Evolutionary conservation across 805 yeast genomes (phyloP).

Genomic region (Hanseniaspora lindneri): DNA sequence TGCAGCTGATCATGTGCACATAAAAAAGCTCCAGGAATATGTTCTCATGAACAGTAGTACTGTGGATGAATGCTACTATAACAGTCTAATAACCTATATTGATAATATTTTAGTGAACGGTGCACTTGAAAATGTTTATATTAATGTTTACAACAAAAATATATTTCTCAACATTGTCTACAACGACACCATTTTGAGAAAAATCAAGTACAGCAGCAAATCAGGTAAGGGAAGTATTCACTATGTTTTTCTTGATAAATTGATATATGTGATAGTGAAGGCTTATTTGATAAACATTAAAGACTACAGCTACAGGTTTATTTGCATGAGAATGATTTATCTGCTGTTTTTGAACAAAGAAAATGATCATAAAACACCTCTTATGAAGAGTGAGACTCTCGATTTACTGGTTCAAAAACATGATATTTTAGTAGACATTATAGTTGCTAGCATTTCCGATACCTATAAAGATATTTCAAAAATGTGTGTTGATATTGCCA

Average conservation of each 20-base stretch:
- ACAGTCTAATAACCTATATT: neutral
- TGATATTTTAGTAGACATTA: neutral
- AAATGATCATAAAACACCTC: conserved; percentile 3
- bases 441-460: neutral
- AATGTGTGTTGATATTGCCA: neutral
- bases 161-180: conserved; percentile 3
- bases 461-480: conserved; percentile 2
- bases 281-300: conserved; percentile 4
- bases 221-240: neutral
- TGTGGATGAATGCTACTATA: neutral
- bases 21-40: neutral
- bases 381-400: neutral
- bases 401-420: neutral
- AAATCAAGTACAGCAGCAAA: neutral
- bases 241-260: neutral
- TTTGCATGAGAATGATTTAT: conserved; percentile 2
- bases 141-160: neutral
- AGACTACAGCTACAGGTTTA: conserved; percentile 4
- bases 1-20: neutral
- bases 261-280: neutral
- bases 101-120: neutral
- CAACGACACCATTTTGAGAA: conserved; percentile 3
- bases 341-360: conserved; percentile 1
- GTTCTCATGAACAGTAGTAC: neutral
- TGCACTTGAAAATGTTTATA: neutral